Evolutionary conservation across 169 alveolate genomes (phyloP).

Genomic region (Eimeria zaria): DNA sequence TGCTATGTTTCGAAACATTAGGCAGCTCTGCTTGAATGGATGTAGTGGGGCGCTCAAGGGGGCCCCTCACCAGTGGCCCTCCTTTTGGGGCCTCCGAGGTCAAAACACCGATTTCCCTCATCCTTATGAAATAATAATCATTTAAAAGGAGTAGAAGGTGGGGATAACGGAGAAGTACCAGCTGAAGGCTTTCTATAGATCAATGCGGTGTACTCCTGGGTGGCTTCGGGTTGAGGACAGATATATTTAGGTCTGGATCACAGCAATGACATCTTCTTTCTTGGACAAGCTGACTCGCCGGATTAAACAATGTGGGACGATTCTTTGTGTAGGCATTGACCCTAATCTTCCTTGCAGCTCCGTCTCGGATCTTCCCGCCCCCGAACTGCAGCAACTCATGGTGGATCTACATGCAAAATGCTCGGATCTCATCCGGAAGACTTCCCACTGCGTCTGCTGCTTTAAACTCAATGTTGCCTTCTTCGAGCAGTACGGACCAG

Average conservation of each 20-base stretch:
- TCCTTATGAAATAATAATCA: not conserved
- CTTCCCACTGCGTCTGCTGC: conserved; percentile 83
- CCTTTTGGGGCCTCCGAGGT: not conserved
- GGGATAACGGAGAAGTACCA: not conserved
- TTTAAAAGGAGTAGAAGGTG: not conserved
- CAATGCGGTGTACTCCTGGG: not conserved
- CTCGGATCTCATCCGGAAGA: conserved; percentile 77
- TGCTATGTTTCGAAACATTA: not conserved
- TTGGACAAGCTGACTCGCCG: conserved; percentile 84
- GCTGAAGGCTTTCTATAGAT: not conserved
- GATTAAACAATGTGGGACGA: conserved; percentile 84
- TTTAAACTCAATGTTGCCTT: conserved; percentile 88
- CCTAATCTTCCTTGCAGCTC: conserved; percentile 68
- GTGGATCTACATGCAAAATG: conserved; percentile 84
- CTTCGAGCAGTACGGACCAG: conserved; percentile 87
- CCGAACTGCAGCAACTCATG: not conserved
- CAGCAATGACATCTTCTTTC: conserved; percentile 82
- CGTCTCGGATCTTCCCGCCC: conserved; percentile 15
- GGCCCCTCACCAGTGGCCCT: not conserved
- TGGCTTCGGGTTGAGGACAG: not conserved
- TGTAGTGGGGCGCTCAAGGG: not conserved
- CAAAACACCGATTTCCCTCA: not conserved
- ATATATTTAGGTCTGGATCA: not conserved
- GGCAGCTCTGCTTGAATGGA: not conserved
- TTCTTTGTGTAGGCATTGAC: conserved; percentile 87